phyloP scores from a whole-genome alignment of 345 rosid genomes.

The Salix arbutifolia region DNA sequence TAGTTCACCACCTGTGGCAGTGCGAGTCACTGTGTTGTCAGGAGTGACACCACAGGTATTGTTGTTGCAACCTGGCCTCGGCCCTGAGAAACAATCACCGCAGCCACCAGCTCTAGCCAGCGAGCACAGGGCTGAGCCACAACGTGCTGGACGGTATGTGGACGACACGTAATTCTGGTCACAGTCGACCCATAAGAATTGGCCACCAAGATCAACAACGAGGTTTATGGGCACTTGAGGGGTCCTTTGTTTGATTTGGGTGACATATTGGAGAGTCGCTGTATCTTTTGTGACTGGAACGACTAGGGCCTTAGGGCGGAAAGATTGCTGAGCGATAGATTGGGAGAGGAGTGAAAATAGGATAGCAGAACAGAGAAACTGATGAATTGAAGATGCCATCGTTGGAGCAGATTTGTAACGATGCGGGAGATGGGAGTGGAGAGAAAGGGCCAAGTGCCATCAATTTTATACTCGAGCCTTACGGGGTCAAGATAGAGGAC shows the following conservation, averaged over 20 bases:
- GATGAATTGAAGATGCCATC: not conserved
- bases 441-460: no score
- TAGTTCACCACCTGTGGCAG: conserved; percentile 47
- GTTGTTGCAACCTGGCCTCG: conserved; percentile 67
- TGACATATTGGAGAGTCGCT: conserved; percentile 54
- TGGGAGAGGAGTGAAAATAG: not conserved
- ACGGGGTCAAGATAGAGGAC: no score
- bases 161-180: conserved; percentile 51
- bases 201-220: conserved; percentile 70
- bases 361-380: no score
- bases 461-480: no score
- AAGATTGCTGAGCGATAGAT: conserved; percentile 42
- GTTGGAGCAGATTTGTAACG: not conserved
- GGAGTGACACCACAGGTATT: conserved; percentile 51
- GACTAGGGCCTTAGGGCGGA: conserved; percentile 60
- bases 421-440: no score
- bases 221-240: conserved; percentile 44
- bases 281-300: conserved; percentile 58
- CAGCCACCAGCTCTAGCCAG: conserved; percentile 37
- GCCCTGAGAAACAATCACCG: conserved; percentile 44
- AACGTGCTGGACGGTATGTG: conserved; percentile 44
- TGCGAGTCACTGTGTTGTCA: conserved; percentile 40
- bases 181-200: conserved; percentile 58
- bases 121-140: conserved; percentile 58
- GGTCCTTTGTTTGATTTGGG: conserved; percentile 51